Conservation (phyloP, 257 asterid genomes). For the Nicotiana sylvestris region DNA sequence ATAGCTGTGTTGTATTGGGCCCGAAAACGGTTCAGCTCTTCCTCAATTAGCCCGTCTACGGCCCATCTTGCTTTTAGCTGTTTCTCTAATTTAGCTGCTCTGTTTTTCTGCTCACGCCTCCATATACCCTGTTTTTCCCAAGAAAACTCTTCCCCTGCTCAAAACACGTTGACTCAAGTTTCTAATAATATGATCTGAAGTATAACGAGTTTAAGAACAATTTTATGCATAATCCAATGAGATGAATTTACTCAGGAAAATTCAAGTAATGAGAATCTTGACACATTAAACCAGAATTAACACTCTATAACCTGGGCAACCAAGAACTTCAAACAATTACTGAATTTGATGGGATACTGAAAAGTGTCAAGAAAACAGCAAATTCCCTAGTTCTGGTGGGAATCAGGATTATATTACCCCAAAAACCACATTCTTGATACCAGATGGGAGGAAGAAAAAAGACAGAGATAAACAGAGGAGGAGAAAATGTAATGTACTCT, state of each 20-base stretch:
- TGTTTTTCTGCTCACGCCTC: constrained; percentile 62
- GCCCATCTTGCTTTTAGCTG: constrained; percentile 70
- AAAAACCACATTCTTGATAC: background rate
- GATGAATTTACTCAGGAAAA: background rate
- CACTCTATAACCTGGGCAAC: background rate
- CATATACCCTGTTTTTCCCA: constrained; percentile 51
- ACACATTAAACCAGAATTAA: background rate
- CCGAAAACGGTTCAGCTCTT: constrained; percentile 45
- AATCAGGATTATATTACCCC: background rate
- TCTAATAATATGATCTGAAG: background rate
- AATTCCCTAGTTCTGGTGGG: background rate
- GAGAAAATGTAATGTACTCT: background rate
- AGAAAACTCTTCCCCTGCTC: constrained; percentile 42
- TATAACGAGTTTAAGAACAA: background rate
- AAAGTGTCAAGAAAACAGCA: background rate
- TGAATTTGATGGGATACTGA: background rate
- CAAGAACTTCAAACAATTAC: background rate
- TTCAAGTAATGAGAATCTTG: background rate
- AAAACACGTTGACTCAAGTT: background rate
- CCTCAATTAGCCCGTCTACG: constrained; percentile 56
- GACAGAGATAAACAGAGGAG: background rate
- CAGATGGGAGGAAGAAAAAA: background rate
- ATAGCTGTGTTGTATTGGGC: constrained; percentile 43
- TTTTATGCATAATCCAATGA: background rate
- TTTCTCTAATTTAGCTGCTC: constrained; percentile 64